Conservation (phyloP, 1,284 basidiomycete species). For the Moesziomyces globuligerus region DNA sequence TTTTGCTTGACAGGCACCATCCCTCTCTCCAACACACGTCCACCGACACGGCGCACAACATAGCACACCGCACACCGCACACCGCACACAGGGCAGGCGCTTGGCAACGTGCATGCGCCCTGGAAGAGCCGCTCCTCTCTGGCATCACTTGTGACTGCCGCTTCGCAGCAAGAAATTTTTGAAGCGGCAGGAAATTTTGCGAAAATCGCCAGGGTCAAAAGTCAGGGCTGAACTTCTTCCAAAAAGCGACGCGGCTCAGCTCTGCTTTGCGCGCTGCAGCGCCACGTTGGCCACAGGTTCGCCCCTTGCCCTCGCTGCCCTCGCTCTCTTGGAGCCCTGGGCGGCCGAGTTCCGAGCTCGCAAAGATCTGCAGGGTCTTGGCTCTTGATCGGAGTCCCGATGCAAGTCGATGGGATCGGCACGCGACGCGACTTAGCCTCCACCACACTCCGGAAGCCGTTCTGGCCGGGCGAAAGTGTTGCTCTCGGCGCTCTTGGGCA, state of each 20-base stretch:
- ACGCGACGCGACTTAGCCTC: slow-evolving; percentile 22
- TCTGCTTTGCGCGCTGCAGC: slow-evolving; percentile 1
- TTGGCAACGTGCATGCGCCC: background rate
- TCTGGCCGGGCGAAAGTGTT: slow-evolving; percentile 20
- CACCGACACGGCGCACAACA: too few species aligned
- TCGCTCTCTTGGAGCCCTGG: too few species aligned
- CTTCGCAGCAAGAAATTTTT: slow-evolving; percentile 8
- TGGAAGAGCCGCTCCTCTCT: too few species aligned
- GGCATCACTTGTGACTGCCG: too few species aligned
- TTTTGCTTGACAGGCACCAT: too few species aligned
- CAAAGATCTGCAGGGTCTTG: background rate
- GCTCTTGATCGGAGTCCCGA: background rate
- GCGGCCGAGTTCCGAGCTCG: background rate
- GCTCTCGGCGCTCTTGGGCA: slow-evolving; percentile 11
- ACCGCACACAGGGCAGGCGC: too few species aligned
- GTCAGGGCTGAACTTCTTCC: slow-evolving; percentile 7
- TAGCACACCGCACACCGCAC: too few species aligned
- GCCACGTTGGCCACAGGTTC: background rate
- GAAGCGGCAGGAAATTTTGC: slow-evolving; percentile 11
- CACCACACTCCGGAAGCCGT: background rate
- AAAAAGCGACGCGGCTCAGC: background rate
- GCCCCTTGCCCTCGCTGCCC: background rate
- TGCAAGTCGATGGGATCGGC: slow-evolving; percentile 1
- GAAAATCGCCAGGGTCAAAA: too few species aligned
- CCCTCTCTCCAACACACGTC: too few species aligned